Percentiles rank a stretch among this genome's conserved stretches.
These are phyloP conservation scores for Russula olivacea DNA, from an alignment of 768 basidiomycete genomes.

Conservation along the genomic window DNA sequence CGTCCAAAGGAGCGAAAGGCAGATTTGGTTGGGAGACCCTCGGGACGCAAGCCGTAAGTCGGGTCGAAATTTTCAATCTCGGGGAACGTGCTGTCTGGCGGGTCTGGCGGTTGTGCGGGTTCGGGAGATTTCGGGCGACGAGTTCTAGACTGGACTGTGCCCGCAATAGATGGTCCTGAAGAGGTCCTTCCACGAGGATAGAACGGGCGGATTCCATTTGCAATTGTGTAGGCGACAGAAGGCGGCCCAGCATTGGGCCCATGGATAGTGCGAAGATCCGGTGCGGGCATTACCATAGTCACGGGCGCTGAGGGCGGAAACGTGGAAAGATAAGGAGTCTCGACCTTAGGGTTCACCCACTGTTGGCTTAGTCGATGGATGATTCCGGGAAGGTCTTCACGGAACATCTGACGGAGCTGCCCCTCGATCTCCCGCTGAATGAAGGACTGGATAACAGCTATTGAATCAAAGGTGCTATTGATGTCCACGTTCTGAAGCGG, in stretches of 20 bases:
- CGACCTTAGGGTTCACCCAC: constrained; percentile 92
- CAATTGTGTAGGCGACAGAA: constrained; percentile 7
- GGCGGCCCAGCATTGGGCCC: not conserved
- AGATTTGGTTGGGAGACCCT: constrained; percentile 81
- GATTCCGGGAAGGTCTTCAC: constrained; percentile 93
- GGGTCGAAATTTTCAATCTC: constrained; percentile 89
- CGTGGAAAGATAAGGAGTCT: constrained; percentile 77
- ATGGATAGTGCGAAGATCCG: constrained; percentile 8
- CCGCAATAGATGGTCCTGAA: constrained; percentile 13
- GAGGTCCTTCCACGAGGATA: constrained; percentile 17
- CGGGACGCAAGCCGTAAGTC: constrained; percentile 91
- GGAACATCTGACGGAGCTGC: constrained; percentile 95
- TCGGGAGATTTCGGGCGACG: constrained; percentile 29
- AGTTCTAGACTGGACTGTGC: constrained; percentile 14
- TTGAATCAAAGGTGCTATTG: constrained; percentile 95
- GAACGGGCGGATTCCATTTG: constrained; percentile 7
- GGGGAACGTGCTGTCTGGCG: constrained; percentile 39
- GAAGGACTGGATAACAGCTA: constrained; percentile 95
- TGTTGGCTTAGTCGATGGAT: constrained; percentile 94
- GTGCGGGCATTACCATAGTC: constrained; percentile 16
- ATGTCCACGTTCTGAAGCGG: constrained; percentile 97
- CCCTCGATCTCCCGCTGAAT: constrained; percentile 97
- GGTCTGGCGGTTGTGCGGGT: constrained; percentile 28
- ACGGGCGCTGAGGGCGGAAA: constrained; percentile 35
- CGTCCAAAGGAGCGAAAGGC: constrained; percentile 73